These are phyloP conservation scores for Lactifluus hygrophoroides DNA, from an alignment of 768 basidiomycete genomes.

Conservation along the genomic window DNA sequence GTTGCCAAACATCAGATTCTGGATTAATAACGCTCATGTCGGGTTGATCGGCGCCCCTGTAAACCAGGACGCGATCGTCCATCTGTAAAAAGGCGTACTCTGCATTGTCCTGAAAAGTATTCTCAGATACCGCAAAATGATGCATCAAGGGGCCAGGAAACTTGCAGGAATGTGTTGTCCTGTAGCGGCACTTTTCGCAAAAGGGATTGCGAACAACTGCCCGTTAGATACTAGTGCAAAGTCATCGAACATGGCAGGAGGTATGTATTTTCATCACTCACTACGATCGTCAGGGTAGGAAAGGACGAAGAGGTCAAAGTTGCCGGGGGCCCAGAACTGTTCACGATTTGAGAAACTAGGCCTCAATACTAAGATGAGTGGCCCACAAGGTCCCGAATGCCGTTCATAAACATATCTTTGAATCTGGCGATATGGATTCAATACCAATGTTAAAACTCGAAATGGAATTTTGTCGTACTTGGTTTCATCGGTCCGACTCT, in stretches of 20 bases:
- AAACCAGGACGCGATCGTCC: conserved; percentile 89
- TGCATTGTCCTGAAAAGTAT: conserved; percentile 69
- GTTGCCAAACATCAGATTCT: conserved; percentile 96
- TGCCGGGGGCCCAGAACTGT: conserved; percentile 92
- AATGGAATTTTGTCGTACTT: conserved; percentile 28
- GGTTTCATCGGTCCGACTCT: conserved; percentile 48
- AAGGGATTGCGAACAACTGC: conserved; percentile 80
- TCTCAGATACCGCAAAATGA: conserved; percentile 6
- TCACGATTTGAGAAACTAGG: background rate
- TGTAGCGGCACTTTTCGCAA: conserved; percentile 91
- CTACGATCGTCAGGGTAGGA: conserved; percentile 46
- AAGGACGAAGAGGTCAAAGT: conserved; percentile 78
- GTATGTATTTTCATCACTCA: conserved; percentile 25
- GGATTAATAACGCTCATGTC: conserved; percentile 98
- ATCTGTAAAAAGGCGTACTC: conserved; percentile 92
- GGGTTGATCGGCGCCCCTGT: conserved; percentile 94
- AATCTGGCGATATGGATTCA: conserved; percentile 32
- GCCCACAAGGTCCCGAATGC: conserved; percentile 63
- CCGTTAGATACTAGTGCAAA: conserved; percentile 43
- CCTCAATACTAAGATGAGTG: background rate
- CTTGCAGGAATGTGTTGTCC: conserved; percentile 85
- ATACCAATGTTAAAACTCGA: conserved; percentile 8
- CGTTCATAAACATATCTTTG: conserved; percentile 81
- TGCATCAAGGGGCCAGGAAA: conserved; percentile 1
- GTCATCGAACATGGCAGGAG: background rate